Conservation (phyloP, 2,329 filamentous ascomycete genomes). For the Ascochyta fabae region DNA sequence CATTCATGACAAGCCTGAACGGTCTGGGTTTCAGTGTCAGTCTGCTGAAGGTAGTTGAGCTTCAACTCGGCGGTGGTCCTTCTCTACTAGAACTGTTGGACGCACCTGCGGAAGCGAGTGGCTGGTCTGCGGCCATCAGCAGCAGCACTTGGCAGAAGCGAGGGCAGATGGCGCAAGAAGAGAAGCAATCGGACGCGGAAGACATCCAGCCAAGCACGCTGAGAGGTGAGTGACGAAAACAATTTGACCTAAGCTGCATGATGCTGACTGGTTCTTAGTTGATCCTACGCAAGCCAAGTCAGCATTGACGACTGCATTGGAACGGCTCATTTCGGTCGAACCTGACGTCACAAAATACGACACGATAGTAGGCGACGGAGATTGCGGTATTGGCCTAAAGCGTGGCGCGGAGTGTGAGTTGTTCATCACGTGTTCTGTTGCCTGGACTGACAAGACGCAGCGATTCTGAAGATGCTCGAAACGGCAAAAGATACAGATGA, state of each 20-base stretch:
- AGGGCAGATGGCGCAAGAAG: conserved; percentile 50
- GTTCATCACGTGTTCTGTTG: conserved; percentile 42
- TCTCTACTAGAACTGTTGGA: conserved; percentile 73
- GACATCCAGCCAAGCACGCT: conserved; percentile 62
- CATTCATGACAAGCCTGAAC: conserved; percentile 76
- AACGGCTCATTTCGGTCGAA: conserved; percentile 69
- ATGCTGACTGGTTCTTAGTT: conserved; percentile 46
- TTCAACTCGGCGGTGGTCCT: conserved; percentile 62
- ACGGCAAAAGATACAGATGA: conserved; percentile 60
- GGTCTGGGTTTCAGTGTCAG: conserved; percentile 75
- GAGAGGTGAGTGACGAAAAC: conserved; percentile 49
- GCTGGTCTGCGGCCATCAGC: conserved; percentile 68
- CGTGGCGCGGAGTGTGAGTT: conserved; percentile 75
- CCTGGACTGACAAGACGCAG: conserved; percentile 39
- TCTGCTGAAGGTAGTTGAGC: conserved; percentile 67
- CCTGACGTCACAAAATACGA: conserved; percentile 71
- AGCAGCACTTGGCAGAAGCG: conserved; percentile 65
- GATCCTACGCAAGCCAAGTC: conserved; percentile 60
- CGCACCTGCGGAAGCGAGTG: conserved; percentile 69
- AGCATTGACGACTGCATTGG: conserved; percentile 62
- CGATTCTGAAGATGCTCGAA: conserved; percentile 52
- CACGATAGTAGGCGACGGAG: conserved; percentile 87
- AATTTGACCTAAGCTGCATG: neutral
- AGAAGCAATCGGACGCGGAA: conserved; percentile 50
- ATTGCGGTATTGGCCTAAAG: conserved; percentile 86